These are phyloP conservation scores for Solanum chacoense DNA, from an alignment of 305 asterid species.

Conservation along the genomic window DNA sequence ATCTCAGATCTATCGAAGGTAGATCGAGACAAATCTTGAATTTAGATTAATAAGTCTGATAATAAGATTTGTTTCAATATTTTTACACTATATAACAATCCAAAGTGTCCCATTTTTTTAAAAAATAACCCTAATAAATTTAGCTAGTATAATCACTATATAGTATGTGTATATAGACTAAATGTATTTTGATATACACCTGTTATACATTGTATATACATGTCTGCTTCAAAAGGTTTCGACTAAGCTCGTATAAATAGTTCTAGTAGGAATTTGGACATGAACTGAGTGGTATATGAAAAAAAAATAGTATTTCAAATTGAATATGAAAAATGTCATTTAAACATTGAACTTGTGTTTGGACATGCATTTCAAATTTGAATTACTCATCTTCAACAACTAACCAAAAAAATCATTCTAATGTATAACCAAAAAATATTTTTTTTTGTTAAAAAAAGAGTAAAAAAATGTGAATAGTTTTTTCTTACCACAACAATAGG, in stretches of 20 bases:
- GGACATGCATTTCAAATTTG: not conserved
- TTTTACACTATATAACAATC: not conserved
- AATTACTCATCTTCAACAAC: not conserved
- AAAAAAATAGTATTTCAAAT: not conserved
- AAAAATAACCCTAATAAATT: not conserved
- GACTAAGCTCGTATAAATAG: not conserved
- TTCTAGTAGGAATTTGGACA: not conserved
- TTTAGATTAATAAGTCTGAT: not conserved
- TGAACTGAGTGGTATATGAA: not conserved
- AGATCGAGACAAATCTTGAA: not conserved
- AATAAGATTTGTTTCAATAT: not conserved
- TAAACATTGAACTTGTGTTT: not conserved
- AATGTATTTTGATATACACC: not conserved
- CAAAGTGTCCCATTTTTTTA: not conserved
- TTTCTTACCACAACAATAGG: slow-evolving; percentile 46
- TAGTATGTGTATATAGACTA: not conserved
- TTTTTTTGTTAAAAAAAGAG: not conserved
- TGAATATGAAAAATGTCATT: not conserved
- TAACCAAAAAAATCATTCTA: not conserved
- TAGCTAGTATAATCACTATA: not conserved
- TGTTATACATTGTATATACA: not conserved
- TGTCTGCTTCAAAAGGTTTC: not conserved
- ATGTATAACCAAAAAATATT: not conserved
- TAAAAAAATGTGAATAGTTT: not conserved
- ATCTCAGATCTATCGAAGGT: not conserved